Base-by-base conservation (phyloP, 2,329 filamentous ascomycete species). In the Ophiostoma ulmi region DNA sequence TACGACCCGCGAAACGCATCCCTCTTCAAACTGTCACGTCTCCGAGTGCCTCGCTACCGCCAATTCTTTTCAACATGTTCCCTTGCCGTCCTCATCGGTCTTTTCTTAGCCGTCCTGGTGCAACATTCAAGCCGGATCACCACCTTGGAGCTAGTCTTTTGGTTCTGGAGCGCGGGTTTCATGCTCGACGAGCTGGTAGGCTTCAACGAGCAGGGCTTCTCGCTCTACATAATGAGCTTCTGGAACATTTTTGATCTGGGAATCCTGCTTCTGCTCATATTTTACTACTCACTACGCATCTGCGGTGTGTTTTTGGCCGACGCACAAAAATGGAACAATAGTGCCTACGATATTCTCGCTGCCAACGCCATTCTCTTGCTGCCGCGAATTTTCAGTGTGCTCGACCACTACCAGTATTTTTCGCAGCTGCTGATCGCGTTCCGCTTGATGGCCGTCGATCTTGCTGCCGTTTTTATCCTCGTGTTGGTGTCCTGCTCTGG, bases 141-240 rank as follows among this genome's bases (percentile, higher is more conserved):
- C 1, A 87, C 87, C 0, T 82, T 97, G 11, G 94, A 98, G 78
- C 83, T 97, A 20, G 79, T 97, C 14, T 97, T 98, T 80, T 98
- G 94, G 94, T 92, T 97, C 79, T 98, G 94, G 94, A 97, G 93
- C 77, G 92, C 93, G 36, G 94, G 94, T 0, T 97, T 96, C 79
- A 97, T 97, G 93, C 87, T 97, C 41, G 94, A 97, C 76, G 94
- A 97, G 80, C 86, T 98, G 31, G 93, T 97, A 22, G 94, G 94
- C 13, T 97, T 97, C 83, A 97, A 94, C 75, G 94, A 98, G 79
- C 93, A 97, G 80, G 94, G 94, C 2, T 97, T 97, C 78, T 94
- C 93, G 52, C 86, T 98, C 39, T 98, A 97, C 80, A 92, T 97
- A 76, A 94, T 97, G 89, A 97, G 93, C 78, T 95, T 97, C 79